Evolutionary conservation across 2,329 filamentous ascomycete species (phyloP).

Genomic region (Curvularia verruculosa): DNA sequence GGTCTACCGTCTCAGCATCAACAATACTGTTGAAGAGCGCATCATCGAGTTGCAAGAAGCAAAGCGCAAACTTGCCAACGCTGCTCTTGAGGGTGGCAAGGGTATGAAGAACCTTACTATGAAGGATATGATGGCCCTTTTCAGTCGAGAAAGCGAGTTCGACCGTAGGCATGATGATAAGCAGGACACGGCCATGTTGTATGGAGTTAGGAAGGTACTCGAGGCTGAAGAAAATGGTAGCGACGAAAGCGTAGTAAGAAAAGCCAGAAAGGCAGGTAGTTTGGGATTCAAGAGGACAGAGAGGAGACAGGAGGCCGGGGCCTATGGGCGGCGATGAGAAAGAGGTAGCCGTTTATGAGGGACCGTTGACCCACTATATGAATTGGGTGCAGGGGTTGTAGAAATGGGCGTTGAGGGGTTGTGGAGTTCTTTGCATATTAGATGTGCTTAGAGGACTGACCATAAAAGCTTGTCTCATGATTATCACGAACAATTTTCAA

Average conservation of each 20-base stretch:
- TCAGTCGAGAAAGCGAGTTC: slow-evolving; percentile 71
- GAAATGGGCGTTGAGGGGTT: background rate
- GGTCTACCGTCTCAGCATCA: slow-evolving; percentile 92
- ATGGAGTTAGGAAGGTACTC: slow-evolving; percentile 42
- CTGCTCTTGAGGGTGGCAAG: slow-evolving; percentile 84
- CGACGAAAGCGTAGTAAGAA: slow-evolving; percentile 16
- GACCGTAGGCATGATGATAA: slow-evolving; percentile 53
- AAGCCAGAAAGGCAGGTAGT: slow-evolving; percentile 38
- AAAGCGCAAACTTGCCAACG: slow-evolving; percentile 88
- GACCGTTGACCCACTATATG: background rate
- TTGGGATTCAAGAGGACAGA: slow-evolving; percentile 27
- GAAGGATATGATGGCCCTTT: slow-evolving; percentile 91
- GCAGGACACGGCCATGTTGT: slow-evolving; percentile 45
- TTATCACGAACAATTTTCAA: background rate
- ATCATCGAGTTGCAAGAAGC: slow-evolving; percentile 95
- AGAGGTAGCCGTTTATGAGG: background rate
- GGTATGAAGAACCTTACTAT: slow-evolving; percentile 84
- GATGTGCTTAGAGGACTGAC: background rate
- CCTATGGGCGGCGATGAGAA: slow-evolving; percentile 43
- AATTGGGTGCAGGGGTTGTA: background rate
- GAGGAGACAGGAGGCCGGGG: slow-evolving; percentile 45
- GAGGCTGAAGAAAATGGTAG: slow-evolving; percentile 19
- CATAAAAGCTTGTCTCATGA: background rate
- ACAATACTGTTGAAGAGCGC: slow-evolving; percentile 85
- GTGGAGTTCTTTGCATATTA: background rate